Conservation (phyloP, 768 basidiomycete genomes). For the Thelephora ganbajun region DNA sequence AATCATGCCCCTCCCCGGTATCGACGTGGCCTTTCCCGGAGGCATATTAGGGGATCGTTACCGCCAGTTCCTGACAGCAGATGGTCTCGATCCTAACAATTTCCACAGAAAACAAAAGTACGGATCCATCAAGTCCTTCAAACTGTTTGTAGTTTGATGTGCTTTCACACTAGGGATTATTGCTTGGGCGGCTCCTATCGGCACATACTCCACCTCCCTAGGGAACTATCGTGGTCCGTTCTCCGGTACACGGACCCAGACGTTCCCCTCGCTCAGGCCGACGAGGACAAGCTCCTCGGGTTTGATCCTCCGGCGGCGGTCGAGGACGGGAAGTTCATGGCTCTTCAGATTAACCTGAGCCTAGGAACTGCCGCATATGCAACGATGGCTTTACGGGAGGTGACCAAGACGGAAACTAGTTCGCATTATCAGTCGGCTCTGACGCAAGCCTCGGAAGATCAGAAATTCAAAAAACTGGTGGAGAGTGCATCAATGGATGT, state of each 20-base stretch:
- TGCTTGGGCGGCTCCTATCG: constrained; percentile 89
- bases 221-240: constrained; percentile 67
- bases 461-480: constrained; percentile 54
- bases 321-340: constrained; percentile 72
- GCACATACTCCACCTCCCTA: constrained; percentile 77
- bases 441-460: constrained; percentile 69
- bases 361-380: constrained; percentile 91
- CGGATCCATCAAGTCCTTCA: constrained; percentile 11
- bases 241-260: constrained; percentile 90
- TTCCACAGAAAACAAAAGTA: constrained; percentile 86
- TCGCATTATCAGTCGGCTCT: constrained; percentile 78
- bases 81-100: constrained; percentile 85
- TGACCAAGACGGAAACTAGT: constrained; percentile 92
- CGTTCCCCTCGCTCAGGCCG: constrained; percentile 81
- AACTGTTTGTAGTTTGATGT: neutral
- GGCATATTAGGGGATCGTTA: constrained; percentile 81
- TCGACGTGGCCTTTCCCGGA: constrained; percentile 85
- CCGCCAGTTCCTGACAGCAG: constrained; percentile 62
- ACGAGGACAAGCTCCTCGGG: constrained; percentile 84
- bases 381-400: constrained; percentile 93
- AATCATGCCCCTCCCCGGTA: constrained; percentile 94
- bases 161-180: constrained; percentile 58
- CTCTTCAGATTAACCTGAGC: constrained; percentile 73
- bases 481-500: constrained; percentile 17
- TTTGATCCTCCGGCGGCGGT: constrained; percentile 56